Evolutionary conservation across 1,284 basidiomycete species (phyloP).

Genomic region (Meripilus lineatus): DNA sequence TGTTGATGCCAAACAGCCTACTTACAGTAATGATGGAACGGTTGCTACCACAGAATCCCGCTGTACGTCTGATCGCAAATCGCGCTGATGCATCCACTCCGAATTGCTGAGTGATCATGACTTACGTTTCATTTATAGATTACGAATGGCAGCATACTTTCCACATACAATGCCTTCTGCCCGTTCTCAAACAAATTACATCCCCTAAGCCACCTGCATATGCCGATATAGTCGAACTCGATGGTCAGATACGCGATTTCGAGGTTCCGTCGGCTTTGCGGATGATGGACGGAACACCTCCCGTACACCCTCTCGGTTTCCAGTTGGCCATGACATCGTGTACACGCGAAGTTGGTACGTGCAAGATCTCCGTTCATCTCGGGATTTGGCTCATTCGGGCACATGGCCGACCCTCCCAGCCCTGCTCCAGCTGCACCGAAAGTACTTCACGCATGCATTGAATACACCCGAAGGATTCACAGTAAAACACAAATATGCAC

Average conservation of each 20-base stretch:
- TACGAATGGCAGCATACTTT: constrained; percentile 28
- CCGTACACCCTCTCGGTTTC: constrained; percentile 19
- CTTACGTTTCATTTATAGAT: constrained; percentile 14
- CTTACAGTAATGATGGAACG: constrained; percentile 9
- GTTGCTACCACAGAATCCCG: constrained; percentile 10
- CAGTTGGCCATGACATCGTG: constrained; percentile 29
- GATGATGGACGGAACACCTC: constrained; percentile 18
- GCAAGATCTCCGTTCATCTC: neutral
- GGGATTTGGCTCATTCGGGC: too few species aligned
- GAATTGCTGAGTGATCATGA: too few species aligned
- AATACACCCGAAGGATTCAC: constrained; percentile 55
- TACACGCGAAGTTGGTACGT: constrained; percentile 56
- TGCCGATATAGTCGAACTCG: constrained; percentile 23
- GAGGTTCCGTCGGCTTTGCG: constrained; percentile 21
- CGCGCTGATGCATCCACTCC: neutral
- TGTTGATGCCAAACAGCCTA: constrained; percentile 24
- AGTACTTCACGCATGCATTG: constrained; percentile 68
- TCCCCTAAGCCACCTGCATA: constrained; percentile 21
- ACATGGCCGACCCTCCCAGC: constrained; percentile 41
- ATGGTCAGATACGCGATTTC: constrained; percentile 25
- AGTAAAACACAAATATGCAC: constrained; percentile 51
- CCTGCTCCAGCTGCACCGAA: constrained; percentile 62
- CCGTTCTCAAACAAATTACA: constrained; percentile 21
- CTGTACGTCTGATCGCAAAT: constrained; percentile 14
- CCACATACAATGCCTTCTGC: constrained; percentile 23